Base-by-base conservation (phyloP, 768 basidiomycete species). In the Leucosporidium yakuticum region DNA sequence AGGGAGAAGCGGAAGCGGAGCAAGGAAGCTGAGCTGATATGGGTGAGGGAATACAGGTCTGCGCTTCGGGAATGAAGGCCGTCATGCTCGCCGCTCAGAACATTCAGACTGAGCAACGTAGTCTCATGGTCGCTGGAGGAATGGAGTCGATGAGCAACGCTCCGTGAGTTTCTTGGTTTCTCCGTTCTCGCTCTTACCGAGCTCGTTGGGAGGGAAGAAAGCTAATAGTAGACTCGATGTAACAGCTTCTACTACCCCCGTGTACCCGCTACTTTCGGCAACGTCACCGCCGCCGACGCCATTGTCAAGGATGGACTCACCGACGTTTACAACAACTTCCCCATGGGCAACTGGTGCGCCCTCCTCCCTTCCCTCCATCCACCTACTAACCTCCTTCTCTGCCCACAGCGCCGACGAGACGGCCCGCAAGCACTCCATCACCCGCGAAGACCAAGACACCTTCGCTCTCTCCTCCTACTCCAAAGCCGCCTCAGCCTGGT, bases 111-210 rank as follows among this genome's bases (percentile, higher is more conserved):
- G 96, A 96, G 61, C 86, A 95, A 77, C 87, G 88, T 68, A 85
- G 80, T 51, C 85, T 96, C 61, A 88, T 96, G 74, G 91, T 87
- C 31, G 94, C 94, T 64, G 96, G 96, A 74, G 96, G 96, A 69
- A 96, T 92, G 91, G 96, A 99, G 82, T 92, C 90, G 82, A 99
- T 99, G 96, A 94, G 90, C 79, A 90, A 97, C 75, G 92, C 93
- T 59, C 96, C 96, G 93, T 97, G 78, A 77, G 95, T 86, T 5
- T 32, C 44, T 20, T 60, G 60, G 51, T 48, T 12, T 27, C n/a
- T 53, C 15, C 14, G 1, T 25, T 21, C 50, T 29, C 2, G 4
- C n/a, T 21, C 4, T n/a, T n/a, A n/a, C n/a, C n/a, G n/a, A n/a
- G n/a, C n/a, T n/a, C n/a, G n/a, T n/a, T n/a, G n/a, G n/a, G n/a